A percentile compares a stretch with the other conserved stretches of the same genome.
Conservation (phyloP, 108 stramenopile species). For the Fragilaria crotonensis region DNA sequence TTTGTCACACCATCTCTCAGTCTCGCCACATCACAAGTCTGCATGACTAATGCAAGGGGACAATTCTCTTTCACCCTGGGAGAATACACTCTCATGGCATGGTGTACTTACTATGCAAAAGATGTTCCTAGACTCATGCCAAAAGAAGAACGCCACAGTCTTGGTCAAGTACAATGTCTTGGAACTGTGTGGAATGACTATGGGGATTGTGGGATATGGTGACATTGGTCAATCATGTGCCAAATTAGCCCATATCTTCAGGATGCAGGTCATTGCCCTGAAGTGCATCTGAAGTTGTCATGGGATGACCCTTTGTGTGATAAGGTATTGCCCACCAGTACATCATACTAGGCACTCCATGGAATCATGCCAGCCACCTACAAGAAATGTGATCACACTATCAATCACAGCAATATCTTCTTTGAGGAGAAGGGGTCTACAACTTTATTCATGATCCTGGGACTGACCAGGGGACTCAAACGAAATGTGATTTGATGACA, state of each 20-base stretch:
- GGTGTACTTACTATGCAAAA: conserved; percentile 82
- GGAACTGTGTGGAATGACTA: conserved; percentile 54
- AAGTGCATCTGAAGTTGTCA: conserved; percentile 42
- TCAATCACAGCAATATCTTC: too few relatives aligned
- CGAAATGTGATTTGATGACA: too few relatives aligned
- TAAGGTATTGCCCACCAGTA: too few relatives aligned
- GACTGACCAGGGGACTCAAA: too few relatives aligned
- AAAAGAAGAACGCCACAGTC: conserved; percentile 25
- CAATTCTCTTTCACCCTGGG: conserved; percentile 64
- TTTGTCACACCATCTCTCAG: too few relatives aligned
- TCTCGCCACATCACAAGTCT: too few relatives aligned
- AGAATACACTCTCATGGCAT: conserved; percentile 73
- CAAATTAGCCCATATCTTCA: conserved; percentile 41
- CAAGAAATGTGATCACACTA: too few relatives aligned
- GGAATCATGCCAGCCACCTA: too few relatives aligned
- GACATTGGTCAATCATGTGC: conserved; percentile 60
- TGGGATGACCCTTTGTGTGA: conserved; percentile 42
- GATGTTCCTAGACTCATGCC: conserved; percentile 65
- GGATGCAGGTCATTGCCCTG: conserved; percentile 79
- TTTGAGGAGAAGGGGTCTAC: too few relatives aligned
- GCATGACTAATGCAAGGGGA: conserved; percentile 66
- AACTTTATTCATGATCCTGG: too few relatives aligned
- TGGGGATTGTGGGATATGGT: conserved; percentile 84
- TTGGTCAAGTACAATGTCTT: conserved; percentile 61
- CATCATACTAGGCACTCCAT: too few relatives aligned